These are phyloP conservation scores for Eucalyptus globulus DNA, from an alignment of 345 rosid species.

Conservation along the genomic window DNA sequence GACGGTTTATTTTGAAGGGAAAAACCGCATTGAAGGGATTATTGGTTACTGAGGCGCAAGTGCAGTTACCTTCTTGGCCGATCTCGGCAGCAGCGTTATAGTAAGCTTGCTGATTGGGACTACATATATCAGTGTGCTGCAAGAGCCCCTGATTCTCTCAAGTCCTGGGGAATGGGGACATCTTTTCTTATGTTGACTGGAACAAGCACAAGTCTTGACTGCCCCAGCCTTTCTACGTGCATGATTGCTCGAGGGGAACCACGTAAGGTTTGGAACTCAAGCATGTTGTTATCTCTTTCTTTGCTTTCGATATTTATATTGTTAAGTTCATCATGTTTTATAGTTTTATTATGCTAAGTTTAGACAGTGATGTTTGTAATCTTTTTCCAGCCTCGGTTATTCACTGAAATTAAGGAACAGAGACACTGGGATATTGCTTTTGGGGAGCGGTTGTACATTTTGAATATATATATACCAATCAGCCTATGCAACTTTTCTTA, in stretches of 20 bases:
- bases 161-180: constrained; percentile 83
- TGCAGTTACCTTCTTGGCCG: constrained; percentile 7
- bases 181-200: constrained; percentile 71
- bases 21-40: too few relatives aligned
- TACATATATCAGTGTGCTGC: constrained; percentile 62
- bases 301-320: not conserved
- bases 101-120: constrained; percentile 91
- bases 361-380: not conserved
- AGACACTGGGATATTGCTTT: too few relatives aligned
- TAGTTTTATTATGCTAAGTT: not conserved
- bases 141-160: constrained; percentile 51
- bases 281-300: not conserved
- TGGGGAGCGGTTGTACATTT: too few relatives aligned
- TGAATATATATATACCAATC: too few relatives aligned
- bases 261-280: constrained; percentile 35
- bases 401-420: constrained; percentile 95
- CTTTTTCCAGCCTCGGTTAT: constrained; percentile 82
- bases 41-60: constrained; percentile 58
- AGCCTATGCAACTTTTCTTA: too few relatives aligned
- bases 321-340: not conserved
- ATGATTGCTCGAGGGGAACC: constrained; percentile 95
- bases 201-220: constrained; percentile 54
- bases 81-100: constrained; percentile 74
- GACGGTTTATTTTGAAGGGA: too few relatives aligned
- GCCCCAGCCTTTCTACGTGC: constrained; percentile 67